phyloP scores from a whole-genome alignment of 129 eudicot genomes.

The Ambrosia artemisiifolia region DNA sequence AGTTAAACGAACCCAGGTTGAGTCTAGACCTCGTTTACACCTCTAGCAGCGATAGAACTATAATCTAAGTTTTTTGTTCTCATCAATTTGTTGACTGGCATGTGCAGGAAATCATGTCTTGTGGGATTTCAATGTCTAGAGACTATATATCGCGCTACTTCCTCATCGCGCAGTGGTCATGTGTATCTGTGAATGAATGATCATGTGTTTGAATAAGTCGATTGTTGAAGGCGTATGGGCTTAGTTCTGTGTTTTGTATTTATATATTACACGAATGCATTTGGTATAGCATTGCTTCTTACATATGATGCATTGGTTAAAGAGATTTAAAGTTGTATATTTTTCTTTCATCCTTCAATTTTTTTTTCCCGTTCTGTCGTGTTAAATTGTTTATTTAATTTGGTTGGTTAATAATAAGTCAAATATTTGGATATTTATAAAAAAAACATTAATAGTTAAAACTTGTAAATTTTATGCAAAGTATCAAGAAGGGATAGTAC shows the following conservation, averaged over 20 bases:
- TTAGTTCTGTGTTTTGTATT: background rate
- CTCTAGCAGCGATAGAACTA: background rate
- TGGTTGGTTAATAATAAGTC: no score
- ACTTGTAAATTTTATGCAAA: no score
- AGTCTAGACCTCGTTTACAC: no score
- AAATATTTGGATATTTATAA: no score
- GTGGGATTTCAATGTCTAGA: background rate
- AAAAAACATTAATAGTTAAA: no score
- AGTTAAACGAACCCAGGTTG: no score
- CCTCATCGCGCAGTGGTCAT: background rate
- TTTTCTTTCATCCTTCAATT: no score
- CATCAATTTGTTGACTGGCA: background rate
- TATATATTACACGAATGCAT: background rate
- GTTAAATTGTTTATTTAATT: no score
- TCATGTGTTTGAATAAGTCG: slow-evolving; percentile 12
- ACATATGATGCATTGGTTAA: background rate
- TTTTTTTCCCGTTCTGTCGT: no score
- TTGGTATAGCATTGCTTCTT: slow-evolving; percentile 15
- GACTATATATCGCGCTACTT: background rate
- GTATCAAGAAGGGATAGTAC: no score
- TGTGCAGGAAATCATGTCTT: slow-evolving; percentile 28
- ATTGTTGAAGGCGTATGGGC: slow-evolving; percentile 1
- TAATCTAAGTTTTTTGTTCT: background rate
- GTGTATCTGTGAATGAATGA: slow-evolving; percentile 4
- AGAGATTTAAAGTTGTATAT: no score